These are phyloP conservation scores for Schrenkiella parvula DNA, from an alignment of 345 rosid genomes.

Conservation along the genomic window DNA sequence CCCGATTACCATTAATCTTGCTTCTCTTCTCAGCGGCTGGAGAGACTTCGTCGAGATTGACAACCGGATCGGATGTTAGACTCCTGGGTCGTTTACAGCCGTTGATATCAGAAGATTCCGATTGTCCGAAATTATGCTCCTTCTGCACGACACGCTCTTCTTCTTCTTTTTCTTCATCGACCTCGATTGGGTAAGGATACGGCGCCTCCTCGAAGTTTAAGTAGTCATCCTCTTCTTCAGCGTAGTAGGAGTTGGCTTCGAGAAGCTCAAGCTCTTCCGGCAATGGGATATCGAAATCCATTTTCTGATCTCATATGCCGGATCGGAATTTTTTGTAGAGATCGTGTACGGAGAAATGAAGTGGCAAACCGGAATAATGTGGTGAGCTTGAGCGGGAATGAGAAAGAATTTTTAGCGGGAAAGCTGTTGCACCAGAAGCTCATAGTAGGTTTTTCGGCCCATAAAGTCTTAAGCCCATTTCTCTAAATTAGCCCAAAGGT, in stretches of 20 bases:
- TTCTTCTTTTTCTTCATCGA: conserved; percentile 26
- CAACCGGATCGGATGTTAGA: conserved; percentile 24
- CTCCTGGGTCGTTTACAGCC: conserved; percentile 52
- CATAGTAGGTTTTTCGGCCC: conserved; percentile 10
- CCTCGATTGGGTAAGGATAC: conserved; percentile 26
- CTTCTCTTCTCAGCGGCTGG: conserved; percentile 50
- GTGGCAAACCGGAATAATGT: conserved; percentile 13
- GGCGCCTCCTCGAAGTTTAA: conserved; percentile 38
- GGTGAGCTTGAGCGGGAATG: conserved; percentile 22
- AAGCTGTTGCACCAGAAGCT: background rate
- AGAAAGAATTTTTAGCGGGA: conserved; percentile 24
- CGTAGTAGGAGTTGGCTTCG: conserved; percentile 53
- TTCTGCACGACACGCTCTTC: conserved; percentile 10
- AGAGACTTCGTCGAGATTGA: conserved; percentile 8
- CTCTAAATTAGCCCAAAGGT: background rate
- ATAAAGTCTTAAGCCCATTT: background rate
- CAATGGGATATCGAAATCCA: conserved; percentile 68
- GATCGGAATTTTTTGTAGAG: background rate
- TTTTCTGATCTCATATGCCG: conserved; percentile 19
- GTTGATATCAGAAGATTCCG: conserved; percentile 24
- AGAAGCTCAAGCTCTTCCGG: conserved; percentile 93
- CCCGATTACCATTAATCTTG: conserved; percentile 28
- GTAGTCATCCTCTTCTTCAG: conserved; percentile 44
- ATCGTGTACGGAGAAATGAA: background rate
- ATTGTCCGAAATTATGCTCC: conserved; percentile 24